These are phyloP conservation scores for Pinus tabuliformis DNA, from an alignment of 75 land plant species.

Conservation along the genomic window DNA sequence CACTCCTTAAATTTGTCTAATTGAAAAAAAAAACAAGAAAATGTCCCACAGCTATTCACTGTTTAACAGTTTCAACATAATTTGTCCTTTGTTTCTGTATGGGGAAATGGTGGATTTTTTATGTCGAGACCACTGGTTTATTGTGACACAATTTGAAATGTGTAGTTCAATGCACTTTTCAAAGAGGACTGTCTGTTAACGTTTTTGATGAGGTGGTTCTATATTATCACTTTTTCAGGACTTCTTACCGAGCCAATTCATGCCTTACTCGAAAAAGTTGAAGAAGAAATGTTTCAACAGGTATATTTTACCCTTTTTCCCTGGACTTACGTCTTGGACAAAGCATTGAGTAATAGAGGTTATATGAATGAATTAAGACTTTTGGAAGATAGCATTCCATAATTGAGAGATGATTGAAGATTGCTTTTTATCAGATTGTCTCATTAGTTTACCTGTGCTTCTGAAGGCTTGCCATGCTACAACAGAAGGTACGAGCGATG, in stretches of 20 bases:
- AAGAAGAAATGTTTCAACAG: conserved; percentile 63
- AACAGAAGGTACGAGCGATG: conserved; percentile 20
- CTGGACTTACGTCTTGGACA: not conserved
- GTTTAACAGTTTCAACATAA: not conserved
- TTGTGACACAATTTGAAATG: not conserved
- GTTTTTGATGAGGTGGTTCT: no score
- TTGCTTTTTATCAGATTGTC: not conserved
- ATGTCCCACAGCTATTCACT: not conserved
- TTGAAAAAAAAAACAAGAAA: not conserved
- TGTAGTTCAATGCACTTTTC: not conserved
- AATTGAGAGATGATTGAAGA: not conserved
- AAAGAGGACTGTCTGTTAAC: no score
- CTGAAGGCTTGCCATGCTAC: conserved; percentile 55
- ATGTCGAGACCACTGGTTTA: not conserved
- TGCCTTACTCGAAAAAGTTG: conserved; percentile 54
- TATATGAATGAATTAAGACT: not conserved
- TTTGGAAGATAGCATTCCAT: not conserved
- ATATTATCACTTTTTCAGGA: conserved; percentile 27
- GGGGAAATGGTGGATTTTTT: not conserved
- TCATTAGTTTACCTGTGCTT: conserved; percentile 1
- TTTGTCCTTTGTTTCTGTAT: not conserved
- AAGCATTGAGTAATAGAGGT: not conserved
- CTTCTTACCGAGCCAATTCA: conserved; percentile 63
- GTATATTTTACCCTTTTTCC: conserved; percentile 24
- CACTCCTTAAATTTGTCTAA: not conserved